Base-by-base conservation (phyloP, 2,329 filamentous ascomycete species). In the Calcarisporium arbuscula region DNA sequence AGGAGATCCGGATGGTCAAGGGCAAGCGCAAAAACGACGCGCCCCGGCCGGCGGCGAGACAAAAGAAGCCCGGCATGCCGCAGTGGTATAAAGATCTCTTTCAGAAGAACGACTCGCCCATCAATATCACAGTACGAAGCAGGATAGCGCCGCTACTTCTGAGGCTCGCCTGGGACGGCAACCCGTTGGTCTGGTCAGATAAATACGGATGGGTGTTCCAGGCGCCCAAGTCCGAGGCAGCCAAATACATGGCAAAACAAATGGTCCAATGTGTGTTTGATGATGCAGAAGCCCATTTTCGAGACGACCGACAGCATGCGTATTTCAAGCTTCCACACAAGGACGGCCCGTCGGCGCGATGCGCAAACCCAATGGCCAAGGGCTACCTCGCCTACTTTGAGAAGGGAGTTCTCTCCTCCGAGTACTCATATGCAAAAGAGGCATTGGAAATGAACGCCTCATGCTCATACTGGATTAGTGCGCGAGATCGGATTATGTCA, bases 381-480 rank as follows among this genome's bases (percentile, higher is more conserved):
- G 77, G 84, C 9, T 98, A 96, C 49, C 66, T 95, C 38, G 60
- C 79, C 33, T 95, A 94, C 56, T 96, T 98, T 50, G 92, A 98
- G 50, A 85, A 84, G 22, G 90, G 88, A 0, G 85, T 74, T 1
- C 65, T 98, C 4, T 85, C 86, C 1, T 96, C 90, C 0, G 83
- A 95, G 56, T 96, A 83, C 50, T 57, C 79, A 0, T 90, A 95
- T 50, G 92, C 92, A 0, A 96, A 94, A 53, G 88, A 95, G 56
- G 92, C 94, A 0, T 66, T 98, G 28, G 85, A 96, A 49, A 98
- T 98, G 92, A 98, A 98, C 49, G 88, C 92, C 0, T 95, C 88
- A 0, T 98, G 94, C 56, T 96, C 90, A 1, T 98, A 98, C 60
- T 98, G 94, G 92, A 96, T 98, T 49, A 95, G 87, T 51, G 89